These are phyloP conservation scores for Trichoderma aggressivum DNA, from an alignment of 2,329 filamentous ascomycete species.

Conservation along the genomic window DNA sequence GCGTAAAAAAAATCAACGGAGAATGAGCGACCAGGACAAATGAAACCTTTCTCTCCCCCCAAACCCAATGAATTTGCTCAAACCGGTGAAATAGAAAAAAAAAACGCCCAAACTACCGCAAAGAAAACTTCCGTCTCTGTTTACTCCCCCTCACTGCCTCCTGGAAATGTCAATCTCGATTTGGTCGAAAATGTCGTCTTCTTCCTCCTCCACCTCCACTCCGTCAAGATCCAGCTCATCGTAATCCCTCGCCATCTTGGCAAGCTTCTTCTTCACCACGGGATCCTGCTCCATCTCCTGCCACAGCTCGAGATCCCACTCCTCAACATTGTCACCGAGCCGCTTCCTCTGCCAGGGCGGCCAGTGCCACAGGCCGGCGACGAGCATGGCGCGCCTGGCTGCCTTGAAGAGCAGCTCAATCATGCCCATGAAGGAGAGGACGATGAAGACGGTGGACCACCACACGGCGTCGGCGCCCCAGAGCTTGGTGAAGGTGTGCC, in stretches of 20 bases:
- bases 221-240: slow-evolving; percentile 20
- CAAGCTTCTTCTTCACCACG: slow-evolving; percentile 41
- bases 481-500: slow-evolving; percentile 59
- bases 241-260: slow-evolving; percentile 38
- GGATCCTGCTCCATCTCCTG: slow-evolving; percentile 56
- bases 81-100: neutral
- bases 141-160: neutral
- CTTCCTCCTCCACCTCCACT: slow-evolving; percentile 21
- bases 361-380: slow-evolving; percentile 47
- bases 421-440: slow-evolving; percentile 56
- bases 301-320: slow-evolving; percentile 55
- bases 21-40: neutral
- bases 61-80: neutral
- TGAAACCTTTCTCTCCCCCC: neutral
- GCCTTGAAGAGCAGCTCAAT: slow-evolving; percentile 62
- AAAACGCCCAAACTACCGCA: neutral
- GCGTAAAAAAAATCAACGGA: neutral
- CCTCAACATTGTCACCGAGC: slow-evolving; percentile 40
- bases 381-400: slow-evolving; percentile 44
- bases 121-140: neutral
- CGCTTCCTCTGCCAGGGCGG: slow-evolving; percentile 40
- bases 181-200: slow-evolving; percentile 16
- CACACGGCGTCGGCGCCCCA: slow-evolving; percentile 69
- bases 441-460: slow-evolving; percentile 69
- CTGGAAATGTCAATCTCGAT: slow-evolving; percentile 18